Evolutionary conservation across 78 protist species (phyloP).

Genomic region (Dictyostelium citrinum): DNA sequence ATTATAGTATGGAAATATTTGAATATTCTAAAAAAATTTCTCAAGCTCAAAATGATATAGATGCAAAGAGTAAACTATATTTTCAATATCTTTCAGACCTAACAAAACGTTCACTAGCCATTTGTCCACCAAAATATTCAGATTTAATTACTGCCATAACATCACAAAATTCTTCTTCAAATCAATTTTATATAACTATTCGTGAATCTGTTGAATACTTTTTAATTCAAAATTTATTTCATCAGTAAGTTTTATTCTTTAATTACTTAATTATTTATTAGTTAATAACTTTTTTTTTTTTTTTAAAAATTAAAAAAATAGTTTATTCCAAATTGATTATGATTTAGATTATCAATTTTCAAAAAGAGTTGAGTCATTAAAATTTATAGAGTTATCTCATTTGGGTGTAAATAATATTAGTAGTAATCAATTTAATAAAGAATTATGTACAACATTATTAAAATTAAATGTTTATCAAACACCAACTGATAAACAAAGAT

Average conservation of each 20-base stretch:
- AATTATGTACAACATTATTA: neutral
- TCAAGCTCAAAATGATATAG: neutral
- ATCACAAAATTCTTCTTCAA: neutral
- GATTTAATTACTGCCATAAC: neutral
- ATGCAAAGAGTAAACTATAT: neutral
- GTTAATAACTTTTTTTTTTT: no score
- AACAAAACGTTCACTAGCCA: neutral
- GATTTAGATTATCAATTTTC: slow-evolving; percentile 16
- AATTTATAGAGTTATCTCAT: slow-evolving; percentile 35
- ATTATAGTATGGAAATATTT: neutral
- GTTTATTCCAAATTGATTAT: slow-evolving; percentile 54
- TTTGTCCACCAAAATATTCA: slow-evolving; percentile 4
- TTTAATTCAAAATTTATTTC: slow-evolving; percentile 52
- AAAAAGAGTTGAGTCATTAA: slow-evolving; percentile 36
- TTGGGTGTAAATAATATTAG: slow-evolving; percentile 2
- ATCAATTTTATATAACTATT: neutral
- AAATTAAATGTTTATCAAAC: slow-evolving; percentile 40
- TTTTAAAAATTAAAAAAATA: neutral
- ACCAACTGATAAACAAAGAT: slow-evolving; percentile 61
- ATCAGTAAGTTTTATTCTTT: neutral
- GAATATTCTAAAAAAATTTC: neutral
- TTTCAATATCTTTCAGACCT: neutral
- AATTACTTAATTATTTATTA: no score
- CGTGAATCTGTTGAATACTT: slow-evolving; percentile 24
- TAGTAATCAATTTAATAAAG: neutral